phyloP scores from a whole-genome alignment of 2,329 filamentous ascomycete genomes.

The Colletotrichum nymphaeae region DNA sequence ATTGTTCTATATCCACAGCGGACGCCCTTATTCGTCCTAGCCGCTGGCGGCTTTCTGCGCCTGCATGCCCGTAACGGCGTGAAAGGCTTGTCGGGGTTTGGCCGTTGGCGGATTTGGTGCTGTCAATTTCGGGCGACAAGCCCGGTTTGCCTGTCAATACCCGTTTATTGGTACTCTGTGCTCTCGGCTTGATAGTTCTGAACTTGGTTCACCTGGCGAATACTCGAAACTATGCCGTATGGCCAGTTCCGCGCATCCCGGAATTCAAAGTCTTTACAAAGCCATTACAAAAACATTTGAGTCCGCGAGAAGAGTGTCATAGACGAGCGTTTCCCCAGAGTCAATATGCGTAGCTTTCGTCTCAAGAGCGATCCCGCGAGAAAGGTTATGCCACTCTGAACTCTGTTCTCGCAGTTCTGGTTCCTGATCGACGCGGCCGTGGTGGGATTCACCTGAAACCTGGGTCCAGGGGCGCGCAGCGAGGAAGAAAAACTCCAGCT shows the following conservation, averaged over 20 bases:
- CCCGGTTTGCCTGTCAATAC: slow-evolving; percentile 20
- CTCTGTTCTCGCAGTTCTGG: slow-evolving; percentile 2
- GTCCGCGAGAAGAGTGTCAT: not conserved
- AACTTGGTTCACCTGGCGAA: not conserved
- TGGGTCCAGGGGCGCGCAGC: slow-evolving; percentile 4
- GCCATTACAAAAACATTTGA: not conserved
- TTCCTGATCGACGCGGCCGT: slow-evolving; percentile 31
- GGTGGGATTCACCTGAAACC: slow-evolving; percentile 31
- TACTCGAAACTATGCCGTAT: not conserved
- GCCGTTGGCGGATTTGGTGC: not conserved
- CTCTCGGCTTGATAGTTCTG: not conserved
- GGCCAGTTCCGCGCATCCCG: not conserved
- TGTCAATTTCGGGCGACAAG: slow-evolving; percentile 30
- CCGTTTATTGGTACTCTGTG: not conserved
- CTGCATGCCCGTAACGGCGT: not conserved
- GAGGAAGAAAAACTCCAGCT: not conserved
- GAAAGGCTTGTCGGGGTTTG: slow-evolving; percentile 11
- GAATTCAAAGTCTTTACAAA: not conserved
- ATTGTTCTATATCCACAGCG: slow-evolving; percentile 7
- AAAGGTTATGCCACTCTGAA: slow-evolving; percentile 7
- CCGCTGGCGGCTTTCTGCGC: not conserved
- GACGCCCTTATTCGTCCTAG: not conserved
- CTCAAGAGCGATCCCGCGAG: not conserved
- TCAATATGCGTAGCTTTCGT: not conserved
- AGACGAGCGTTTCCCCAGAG: not conserved